Conservation (phyloP, 2,329 filamentous ascomycete species). For the Phialophora expanda region DNA sequence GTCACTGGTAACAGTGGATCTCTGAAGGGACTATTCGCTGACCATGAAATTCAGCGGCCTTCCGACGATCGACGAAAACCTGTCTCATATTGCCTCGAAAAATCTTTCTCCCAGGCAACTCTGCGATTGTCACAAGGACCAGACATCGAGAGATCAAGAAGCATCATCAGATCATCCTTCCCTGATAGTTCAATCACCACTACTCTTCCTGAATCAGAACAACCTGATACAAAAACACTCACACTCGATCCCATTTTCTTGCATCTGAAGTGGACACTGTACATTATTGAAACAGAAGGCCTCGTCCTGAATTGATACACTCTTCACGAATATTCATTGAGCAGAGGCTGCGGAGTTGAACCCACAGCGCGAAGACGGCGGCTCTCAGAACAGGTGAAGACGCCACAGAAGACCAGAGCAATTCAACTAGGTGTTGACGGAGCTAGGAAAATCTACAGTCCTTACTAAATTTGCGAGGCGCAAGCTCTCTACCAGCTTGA, state of each 20-base stretch:
- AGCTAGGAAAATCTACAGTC: neutral
- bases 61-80: neutral
- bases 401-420: too few relatives aligned
- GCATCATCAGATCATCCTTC: neutral
- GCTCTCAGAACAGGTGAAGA: neutral
- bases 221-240: neutral
- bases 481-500: neutral
- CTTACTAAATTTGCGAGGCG: neutral
- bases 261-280: neutral
- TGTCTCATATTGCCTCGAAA: neutral
- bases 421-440: too few relatives aligned
- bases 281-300: neutral
- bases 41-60: neutral
- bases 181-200: neutral
- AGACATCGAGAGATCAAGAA: neutral
- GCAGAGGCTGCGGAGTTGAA: neutral
- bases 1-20: neutral
- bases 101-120: neutral
- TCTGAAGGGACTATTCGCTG: neutral
- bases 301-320: neutral
- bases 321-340: neutral
- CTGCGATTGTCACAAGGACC: neutral
- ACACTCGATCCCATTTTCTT: neutral
- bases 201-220: neutral
- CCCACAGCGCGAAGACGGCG: neutral